Evolutionary conservation across 306 rosid species (phyloP).

Genomic region (Boehmeria nivea): DNA sequence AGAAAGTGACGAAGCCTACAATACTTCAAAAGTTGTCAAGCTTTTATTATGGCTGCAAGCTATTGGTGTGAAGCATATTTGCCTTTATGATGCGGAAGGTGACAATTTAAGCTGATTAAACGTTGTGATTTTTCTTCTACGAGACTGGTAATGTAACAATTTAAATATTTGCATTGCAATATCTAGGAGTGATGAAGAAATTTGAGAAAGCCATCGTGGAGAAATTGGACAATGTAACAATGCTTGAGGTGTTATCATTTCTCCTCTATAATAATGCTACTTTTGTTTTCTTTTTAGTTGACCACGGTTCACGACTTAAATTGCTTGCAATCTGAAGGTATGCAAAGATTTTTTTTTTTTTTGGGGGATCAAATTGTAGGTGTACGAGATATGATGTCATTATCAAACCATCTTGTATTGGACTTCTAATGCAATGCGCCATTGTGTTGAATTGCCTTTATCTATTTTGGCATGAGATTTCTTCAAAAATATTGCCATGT

Average conservation of each 20-base stretch:
- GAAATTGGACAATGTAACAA: conserved; percentile 39
- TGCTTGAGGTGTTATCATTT: conserved; percentile 41
- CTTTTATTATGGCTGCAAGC: conserved; percentile 66
- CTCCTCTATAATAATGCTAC: too few relatives aligned
- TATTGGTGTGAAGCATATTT: conserved; percentile 59
- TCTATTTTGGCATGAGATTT: too few relatives aligned
- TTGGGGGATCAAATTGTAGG: too few relatives aligned
- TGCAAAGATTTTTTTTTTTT: too few relatives aligned
- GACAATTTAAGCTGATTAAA: conserved; percentile 19
- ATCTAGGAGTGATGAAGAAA: conserved; percentile 68
- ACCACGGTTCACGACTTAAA: too few relatives aligned
- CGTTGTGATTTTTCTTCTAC: conserved; percentile 12
- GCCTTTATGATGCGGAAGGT: conserved; percentile 87
- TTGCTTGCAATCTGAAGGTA: too few relatives aligned
- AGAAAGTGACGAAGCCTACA: conserved; percentile 75
- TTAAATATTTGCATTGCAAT: neutral
- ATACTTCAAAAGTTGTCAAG: conserved; percentile 48
- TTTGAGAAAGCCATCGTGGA: conserved; percentile 50
- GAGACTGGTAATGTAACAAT: neutral
- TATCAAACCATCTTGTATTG: too few relatives aligned
- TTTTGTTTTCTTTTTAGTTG: too few relatives aligned
- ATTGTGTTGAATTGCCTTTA: too few relatives aligned
- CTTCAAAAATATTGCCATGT: too few relatives aligned
- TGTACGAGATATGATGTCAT: too few relatives aligned
- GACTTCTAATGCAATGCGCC: too few relatives aligned